These are phyloP conservation scores for Haplographium delicatum DNA, from an alignment of 495 filamentous ascomycete species.

Conservation along the genomic window DNA sequence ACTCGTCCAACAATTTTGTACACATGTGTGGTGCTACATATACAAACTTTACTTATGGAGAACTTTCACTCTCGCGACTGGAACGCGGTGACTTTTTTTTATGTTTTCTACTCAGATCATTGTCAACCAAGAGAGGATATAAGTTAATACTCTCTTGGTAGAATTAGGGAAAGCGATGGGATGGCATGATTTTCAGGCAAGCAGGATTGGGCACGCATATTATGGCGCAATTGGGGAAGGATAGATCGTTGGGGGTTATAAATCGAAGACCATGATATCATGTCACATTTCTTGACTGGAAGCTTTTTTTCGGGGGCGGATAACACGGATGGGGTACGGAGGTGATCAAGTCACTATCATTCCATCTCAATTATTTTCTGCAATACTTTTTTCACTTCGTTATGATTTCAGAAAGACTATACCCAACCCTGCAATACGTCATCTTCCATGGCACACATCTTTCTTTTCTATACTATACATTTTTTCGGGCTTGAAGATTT, in stretches of 20 bases:
- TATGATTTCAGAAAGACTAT: no score
- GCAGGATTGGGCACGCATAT: neutral
- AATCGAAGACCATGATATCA: neutral
- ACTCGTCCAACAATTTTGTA: neutral
- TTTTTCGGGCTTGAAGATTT: neutral
- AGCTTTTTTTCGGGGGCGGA: neutral
- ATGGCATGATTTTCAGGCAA: neutral
- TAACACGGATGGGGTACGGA: neutral
- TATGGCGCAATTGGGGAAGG: slow-evolving; percentile 2
- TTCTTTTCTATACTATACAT: neutral
- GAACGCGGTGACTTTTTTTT: slow-evolving; percentile 8
- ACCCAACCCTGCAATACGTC: neutral
- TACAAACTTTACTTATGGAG: neutral
- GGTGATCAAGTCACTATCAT: neutral
- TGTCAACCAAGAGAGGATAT: neutral
- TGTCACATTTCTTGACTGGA: neutral
- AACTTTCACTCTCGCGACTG: slow-evolving; percentile 17
- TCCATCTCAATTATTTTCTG: neutral
- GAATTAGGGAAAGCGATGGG: neutral
- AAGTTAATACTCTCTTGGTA: neutral
- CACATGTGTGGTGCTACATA: neutral
- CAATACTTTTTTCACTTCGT: neutral
- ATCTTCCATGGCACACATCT: neutral
- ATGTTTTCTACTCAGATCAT: neutral
- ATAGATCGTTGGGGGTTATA: slow-evolving; percentile 1